Evolutionary conservation across 176 grass and related monocot species (phyloP).

Genomic region (Echinochloa phyllopogon): DNA sequence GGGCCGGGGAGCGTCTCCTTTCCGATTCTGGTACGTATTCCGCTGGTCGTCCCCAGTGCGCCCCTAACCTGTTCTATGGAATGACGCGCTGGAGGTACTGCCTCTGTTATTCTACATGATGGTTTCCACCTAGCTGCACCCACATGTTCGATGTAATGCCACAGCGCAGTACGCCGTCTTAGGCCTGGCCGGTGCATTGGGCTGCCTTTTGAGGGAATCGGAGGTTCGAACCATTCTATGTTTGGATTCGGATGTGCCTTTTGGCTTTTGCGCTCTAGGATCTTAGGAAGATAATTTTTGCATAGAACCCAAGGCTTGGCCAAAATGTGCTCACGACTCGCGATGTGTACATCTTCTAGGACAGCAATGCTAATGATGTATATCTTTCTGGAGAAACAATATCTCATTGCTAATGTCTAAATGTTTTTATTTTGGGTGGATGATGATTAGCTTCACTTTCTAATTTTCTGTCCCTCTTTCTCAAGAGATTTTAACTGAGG

Average conservation of each 20-base stretch:
- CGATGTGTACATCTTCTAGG: neutral
- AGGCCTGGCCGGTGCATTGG: neutral
- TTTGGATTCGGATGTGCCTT: neutral
- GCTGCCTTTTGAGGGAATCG: neutral
- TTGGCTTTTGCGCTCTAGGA: too few relatives aligned
- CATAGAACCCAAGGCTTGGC: neutral
- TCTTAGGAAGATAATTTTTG: neutral
- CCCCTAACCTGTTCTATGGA: neutral
- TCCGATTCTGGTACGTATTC: constrained; percentile 40
- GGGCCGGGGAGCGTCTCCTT: constrained; percentile 28
- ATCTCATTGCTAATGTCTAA: neutral
- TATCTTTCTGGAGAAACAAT: neutral
- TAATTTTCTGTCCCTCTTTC: neutral
- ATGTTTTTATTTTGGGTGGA: neutral
- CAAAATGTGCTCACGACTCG: neutral
- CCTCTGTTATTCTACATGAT: too few relatives aligned
- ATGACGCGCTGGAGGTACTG: neutral
- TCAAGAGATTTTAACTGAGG: neutral
- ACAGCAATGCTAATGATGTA: too few relatives aligned
- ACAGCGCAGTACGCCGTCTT: neutral
- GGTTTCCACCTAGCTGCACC: neutral
- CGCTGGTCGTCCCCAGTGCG: neutral
- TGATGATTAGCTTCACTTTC: neutral
- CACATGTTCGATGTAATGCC: constrained; percentile 3
- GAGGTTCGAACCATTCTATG: neutral